Percentiles rank a stretch among this genome's conserved stretches.
phyloP scores from a whole-genome alignment of 1,139 yeast species.

The Trichomonascaceae sp. region DNA sequence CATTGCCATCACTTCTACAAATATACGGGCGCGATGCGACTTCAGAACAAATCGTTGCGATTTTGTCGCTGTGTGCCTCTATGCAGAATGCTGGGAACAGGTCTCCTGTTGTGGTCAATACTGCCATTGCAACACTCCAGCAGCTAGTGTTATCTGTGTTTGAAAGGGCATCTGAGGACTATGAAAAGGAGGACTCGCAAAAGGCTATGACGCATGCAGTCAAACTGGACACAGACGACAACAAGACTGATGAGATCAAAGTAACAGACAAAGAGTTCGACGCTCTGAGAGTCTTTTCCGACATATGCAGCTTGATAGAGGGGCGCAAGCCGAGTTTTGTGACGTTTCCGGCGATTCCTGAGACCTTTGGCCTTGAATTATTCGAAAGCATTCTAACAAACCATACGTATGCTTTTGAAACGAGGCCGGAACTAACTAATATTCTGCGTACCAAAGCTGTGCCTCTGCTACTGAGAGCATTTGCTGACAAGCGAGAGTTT shows the following conservation, averaged over 20 bases:
- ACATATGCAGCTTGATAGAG: constrained; percentile 57
- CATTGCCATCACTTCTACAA: constrained; percentile 63
- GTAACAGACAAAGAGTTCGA: constrained; percentile 37
- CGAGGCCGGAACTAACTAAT: constrained; percentile 50
- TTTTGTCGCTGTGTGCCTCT: constrained; percentile 59
- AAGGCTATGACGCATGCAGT: constrained; percentile 18
- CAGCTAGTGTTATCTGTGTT: constrained; percentile 68
- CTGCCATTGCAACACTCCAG: constrained; percentile 87
- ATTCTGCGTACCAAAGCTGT: constrained; percentile 54
- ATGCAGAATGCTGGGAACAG: constrained; percentile 59
- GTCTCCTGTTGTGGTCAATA: constrained; percentile 68
- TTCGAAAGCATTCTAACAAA: constrained; percentile 55
- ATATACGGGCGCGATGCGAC: constrained; percentile 42
- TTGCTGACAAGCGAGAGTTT: constrained; percentile 51
- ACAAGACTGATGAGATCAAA: constrained; percentile 3
- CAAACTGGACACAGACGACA: constrained; percentile 28
- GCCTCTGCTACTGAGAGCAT: constrained; percentile 58
- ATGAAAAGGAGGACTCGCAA: constrained; percentile 18
- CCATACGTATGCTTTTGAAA: constrained; percentile 42
- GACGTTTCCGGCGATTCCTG: constrained; percentile 42
- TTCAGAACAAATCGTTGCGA: constrained; percentile 43
- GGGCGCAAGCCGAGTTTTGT: constrained; percentile 42
- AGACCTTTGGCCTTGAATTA: constrained; percentile 65
- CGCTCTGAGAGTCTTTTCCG: constrained; percentile 54
- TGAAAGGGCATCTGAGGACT: constrained; percentile 43